A percentile compares a stretch with the other conserved stretches of the same genome.
Conservation (phyloP, 768 basidiomycete species). For the Trametes cinnabarina region DNA sequence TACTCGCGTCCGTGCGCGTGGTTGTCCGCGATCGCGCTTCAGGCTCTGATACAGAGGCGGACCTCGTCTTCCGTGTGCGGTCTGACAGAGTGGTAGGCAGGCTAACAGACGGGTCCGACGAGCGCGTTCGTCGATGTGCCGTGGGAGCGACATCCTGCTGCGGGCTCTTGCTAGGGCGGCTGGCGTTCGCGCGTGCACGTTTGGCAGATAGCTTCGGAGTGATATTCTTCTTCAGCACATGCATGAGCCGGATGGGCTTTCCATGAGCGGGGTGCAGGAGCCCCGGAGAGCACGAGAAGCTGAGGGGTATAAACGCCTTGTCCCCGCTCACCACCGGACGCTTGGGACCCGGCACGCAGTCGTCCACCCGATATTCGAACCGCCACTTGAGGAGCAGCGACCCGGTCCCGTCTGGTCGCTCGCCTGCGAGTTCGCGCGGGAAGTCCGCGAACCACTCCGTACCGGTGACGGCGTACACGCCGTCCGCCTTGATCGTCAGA, state of each 20-base stretch:
- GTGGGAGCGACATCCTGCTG: not conserved
- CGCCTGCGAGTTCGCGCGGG: too few relatives aligned
- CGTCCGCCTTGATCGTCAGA: conserved; percentile 64
- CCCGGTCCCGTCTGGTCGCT: not conserved
- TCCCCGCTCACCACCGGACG: conserved; percentile 44
- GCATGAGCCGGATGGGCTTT: conserved; percentile 58
- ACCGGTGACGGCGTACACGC: conserved; percentile 74
- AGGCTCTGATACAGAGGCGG: conserved; percentile 1
- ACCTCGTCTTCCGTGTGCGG: not conserved
- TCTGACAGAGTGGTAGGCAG: not conserved
- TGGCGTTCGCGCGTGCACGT: conserved; percentile 35
- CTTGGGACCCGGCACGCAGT: conserved; percentile 43
- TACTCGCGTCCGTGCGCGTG: not conserved
- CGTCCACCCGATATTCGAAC: conserved; percentile 75
- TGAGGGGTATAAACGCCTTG: conserved; percentile 68
- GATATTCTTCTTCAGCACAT: conserved; percentile 69
- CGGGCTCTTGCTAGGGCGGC: conserved; percentile 10
- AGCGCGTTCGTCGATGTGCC: conserved; percentile 7
- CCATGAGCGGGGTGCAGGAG: conserved; percentile 62
- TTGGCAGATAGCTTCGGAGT: conserved; percentile 63
- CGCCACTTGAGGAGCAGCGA: conserved; percentile 60
- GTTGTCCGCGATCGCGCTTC: not conserved
- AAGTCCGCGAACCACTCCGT: conserved; percentile 45
- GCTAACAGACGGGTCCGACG: conserved; percentile 8
- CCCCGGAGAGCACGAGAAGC: conserved; percentile 72